These are phyloP conservation scores for Nothophoma quercina DNA, from an alignment of 2,329 filamentous ascomycete species.

Conservation along the genomic window DNA sequence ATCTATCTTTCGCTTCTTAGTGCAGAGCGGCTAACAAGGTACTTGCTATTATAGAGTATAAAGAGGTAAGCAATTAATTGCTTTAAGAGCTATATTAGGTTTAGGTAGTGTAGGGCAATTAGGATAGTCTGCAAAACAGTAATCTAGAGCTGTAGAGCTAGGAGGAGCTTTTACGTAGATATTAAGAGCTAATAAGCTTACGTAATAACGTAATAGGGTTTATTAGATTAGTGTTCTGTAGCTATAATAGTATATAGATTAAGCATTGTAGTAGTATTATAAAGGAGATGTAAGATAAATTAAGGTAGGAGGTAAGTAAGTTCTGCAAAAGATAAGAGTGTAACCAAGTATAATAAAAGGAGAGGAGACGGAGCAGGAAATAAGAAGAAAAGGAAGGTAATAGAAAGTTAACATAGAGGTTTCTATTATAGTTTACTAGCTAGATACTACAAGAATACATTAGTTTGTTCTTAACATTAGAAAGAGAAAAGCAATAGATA, in stretches of 20 bases:
- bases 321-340: no score
- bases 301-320: no score
- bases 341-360: no score
- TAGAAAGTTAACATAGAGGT: no score
- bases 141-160: background rate
- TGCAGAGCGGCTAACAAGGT: background rate
- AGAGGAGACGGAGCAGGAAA: no score
- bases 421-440: no score
- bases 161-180: background rate
- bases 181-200: background rate
- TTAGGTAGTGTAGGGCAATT: background rate
- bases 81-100: background rate
- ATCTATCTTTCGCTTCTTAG: no score
- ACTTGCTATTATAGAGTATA: background rate
- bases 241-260: background rate
- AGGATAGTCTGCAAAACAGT: background rate
- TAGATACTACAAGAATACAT: no score
- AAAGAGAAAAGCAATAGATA: no score
- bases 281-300: background rate
- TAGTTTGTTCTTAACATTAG: no score
- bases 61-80: background rate
- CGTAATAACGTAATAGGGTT: background rate
- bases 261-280: background rate
- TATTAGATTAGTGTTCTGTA: background rate
- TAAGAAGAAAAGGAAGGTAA: no score